These are phyloP conservation scores for Fusarium scirpi DNA, from an alignment of 2,329 filamentous ascomycete genomes.

Conservation along the genomic window DNA sequence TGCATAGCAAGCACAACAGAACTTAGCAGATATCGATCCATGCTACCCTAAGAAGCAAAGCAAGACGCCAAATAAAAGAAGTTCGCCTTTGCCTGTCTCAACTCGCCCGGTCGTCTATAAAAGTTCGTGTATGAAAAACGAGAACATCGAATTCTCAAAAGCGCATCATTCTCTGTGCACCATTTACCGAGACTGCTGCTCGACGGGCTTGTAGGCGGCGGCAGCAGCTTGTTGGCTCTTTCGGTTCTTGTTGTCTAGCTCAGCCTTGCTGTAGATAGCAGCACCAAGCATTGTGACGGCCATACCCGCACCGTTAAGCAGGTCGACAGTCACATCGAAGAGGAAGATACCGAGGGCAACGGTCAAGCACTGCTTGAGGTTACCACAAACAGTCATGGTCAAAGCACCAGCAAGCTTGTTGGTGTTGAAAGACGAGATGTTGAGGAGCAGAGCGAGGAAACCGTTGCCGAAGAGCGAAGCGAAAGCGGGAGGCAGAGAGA, in stretches of 20 bases:
- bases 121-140: slow-evolving; percentile 46
- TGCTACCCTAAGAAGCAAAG: slow-evolving; percentile 24
- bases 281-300: slow-evolving; percentile 66
- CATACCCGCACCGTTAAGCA: slow-evolving; percentile 68
- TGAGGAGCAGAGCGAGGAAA: slow-evolving; percentile 66
- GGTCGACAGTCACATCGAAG: slow-evolving; percentile 63
- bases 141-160: slow-evolving; percentile 25
- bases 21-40: slow-evolving; percentile 21
- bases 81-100: slow-evolving; percentile 27
- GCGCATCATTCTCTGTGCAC: neutral
- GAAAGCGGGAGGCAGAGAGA: slow-evolving; percentile 53
- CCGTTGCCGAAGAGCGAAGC: slow-evolving; percentile 64
- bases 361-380: slow-evolving; percentile 69
- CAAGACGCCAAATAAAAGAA: slow-evolving; percentile 35
- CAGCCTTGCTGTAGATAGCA: slow-evolving; percentile 68
- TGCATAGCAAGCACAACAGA: slow-evolving; percentile 36
- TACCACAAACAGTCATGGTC: slow-evolving; percentile 70
- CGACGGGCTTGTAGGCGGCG: slow-evolving; percentile 52
- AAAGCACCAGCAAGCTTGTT: slow-evolving; percentile 69
- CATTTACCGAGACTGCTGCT: slow-evolving; percentile 49
- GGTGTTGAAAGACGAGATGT: slow-evolving; percentile 68
- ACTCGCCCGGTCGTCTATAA: slow-evolving; percentile 42
- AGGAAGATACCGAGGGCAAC: slow-evolving; percentile 66
- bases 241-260: slow-evolving; percentile 61
- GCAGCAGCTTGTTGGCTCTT: slow-evolving; percentile 49